Percentiles rank a stretch among this genome's conserved stretches.
These are phyloP conservation scores for Solanum hybrid DNA, from an alignment of 305 asterid species.

Conservation along the genomic window DNA sequence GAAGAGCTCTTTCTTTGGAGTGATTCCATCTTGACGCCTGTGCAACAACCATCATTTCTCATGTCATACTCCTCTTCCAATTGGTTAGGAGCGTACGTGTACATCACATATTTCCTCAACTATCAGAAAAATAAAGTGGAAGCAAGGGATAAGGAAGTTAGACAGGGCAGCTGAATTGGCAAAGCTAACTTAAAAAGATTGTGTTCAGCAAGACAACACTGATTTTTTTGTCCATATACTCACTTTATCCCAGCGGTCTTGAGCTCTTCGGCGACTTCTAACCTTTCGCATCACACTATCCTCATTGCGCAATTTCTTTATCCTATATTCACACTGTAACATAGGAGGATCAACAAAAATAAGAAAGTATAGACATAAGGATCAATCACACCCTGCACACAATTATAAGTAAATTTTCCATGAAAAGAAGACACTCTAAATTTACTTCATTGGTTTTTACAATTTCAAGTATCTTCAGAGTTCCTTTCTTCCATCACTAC, in stretches of 20 bases:
- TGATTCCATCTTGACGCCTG: conserved; percentile 38
- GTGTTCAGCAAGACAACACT: background rate
- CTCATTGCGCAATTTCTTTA: conserved; percentile 73
- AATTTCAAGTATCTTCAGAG: background rate
- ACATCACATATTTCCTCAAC: conserved; percentile 86
- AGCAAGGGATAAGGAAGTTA: conserved; percentile 1
- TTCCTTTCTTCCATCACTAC: background rate
- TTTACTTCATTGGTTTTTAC: background rate
- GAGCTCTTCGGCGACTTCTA: conserved; percentile 76
- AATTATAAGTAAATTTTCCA: background rate
- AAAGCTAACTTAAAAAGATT: background rate
- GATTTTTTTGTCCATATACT: conserved; percentile 7
- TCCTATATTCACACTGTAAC: conserved; percentile 77
- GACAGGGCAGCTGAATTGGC: background rate
- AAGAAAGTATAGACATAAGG: background rate
- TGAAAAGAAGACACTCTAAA: background rate
- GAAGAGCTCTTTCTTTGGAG: conserved; percentile 39
- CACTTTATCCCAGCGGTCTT: conserved; percentile 83
- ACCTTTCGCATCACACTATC: conserved; percentile 61
- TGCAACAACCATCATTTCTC: conserved; percentile 39
- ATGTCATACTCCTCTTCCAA: conserved; percentile 37
- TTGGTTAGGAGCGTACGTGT: conserved; percentile 62
- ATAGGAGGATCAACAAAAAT: conserved; percentile 16
- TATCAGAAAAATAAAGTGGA: conserved; percentile 20
- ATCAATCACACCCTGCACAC: background rate